phyloP scores from a whole-genome alignment of 2,329 filamentous ascomycete genomes.

The Microdochium trichocladiopsis region DNA sequence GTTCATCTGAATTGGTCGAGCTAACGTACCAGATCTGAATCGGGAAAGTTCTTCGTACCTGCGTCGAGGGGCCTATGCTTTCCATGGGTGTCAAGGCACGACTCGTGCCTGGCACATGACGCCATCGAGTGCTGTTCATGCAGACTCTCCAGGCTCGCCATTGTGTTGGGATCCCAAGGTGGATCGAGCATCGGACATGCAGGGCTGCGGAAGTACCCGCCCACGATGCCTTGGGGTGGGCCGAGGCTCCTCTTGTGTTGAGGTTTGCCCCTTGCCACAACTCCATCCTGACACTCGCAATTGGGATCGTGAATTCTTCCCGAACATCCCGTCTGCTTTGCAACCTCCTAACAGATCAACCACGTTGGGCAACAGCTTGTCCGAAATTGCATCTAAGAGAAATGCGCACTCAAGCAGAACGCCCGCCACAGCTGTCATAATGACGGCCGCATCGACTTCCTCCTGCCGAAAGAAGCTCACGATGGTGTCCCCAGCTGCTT shows the following conservation, averaged over 20 bases:
- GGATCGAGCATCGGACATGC: neutral
- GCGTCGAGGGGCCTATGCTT: neutral
- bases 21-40: neutral
- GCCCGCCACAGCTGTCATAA: neutral
- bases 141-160: neutral
- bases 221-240: neutral
- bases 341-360: neutral
- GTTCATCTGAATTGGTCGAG: neutral
- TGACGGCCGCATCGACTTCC: neutral
- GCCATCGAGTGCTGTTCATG: neutral
- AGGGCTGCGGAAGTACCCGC: neutral
- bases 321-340: neutral
- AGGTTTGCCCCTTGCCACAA: neutral
- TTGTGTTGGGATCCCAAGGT: neutral
- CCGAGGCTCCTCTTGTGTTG: neutral
- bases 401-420: neutral
- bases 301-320: neutral
- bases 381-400: neutral
- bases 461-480: neutral
- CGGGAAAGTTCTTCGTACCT: neutral
- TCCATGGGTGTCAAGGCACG: neutral
- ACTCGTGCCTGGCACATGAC: neutral
- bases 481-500: neutral
- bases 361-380: neutral
- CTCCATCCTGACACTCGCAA: neutral